Evolutionary conservation across 306 rosid species (phyloP), one percentile per base, ranked within the genome.

Genomic region (Ammopiptanthus mongolicus): DNA sequence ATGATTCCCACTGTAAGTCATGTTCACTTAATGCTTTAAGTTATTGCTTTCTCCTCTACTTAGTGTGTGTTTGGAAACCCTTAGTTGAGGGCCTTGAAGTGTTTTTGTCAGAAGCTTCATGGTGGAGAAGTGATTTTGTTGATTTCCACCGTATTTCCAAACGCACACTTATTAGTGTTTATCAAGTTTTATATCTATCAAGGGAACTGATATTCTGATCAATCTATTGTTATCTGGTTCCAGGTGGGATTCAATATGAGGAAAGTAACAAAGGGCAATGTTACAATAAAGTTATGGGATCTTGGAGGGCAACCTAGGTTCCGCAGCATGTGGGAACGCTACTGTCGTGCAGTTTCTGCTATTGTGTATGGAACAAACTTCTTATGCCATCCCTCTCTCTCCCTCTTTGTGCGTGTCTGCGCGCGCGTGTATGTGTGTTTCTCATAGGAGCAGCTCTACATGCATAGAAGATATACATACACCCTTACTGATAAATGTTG

Each of bases 261-360:
- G 81, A 92, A 92, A 77, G 97, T 92, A 14, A 92, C 97, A 44
- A 92, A 92, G 81, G 97, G 97, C 78, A 92, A 92, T 71, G 97
- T 92, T 36, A 92, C 97, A 9, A 92, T 92, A 36, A 92, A 92
- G 83, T 86, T 92, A 85, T 92, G 97, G 97, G 97, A 92, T 88
- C 94, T 92, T 75, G 97, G 97, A 81, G 97, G 97, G 36, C 97
- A 92, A 69, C 97, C 97, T 65, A 88, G 97, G 83, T 92, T 92
- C 83, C 96, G 96, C 82, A 92, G 96, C 91, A 90, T 90, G 97
- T 92, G 97, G 97, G 97, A 92, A 71, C 88, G 97, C 51, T 92
- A 92, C 74, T 92, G 97, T 57, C 96, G 97, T 61, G 91, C 97
- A 0, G 97, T 90, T 81, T 90, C 97, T 69, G 97, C 97, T 52